These are phyloP conservation scores for Paradendryphiella salina DNA, from an alignment of 2,329 filamentous ascomycete species.

Conservation along the genomic window DNA sequence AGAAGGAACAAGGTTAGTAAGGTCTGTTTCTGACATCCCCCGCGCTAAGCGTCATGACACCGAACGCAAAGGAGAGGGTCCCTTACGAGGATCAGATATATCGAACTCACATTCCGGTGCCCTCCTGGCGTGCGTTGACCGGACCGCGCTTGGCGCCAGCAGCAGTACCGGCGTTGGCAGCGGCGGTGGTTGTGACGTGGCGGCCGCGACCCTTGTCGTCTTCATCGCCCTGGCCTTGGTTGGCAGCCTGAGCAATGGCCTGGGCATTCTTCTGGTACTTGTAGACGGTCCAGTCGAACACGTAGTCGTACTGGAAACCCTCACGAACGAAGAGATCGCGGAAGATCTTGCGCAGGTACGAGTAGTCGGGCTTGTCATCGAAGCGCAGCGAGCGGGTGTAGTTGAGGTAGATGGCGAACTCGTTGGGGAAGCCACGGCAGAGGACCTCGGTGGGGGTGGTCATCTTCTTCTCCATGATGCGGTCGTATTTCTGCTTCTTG, in stretches of 20 bases:
- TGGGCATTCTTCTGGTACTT: slow-evolving; percentile 99
- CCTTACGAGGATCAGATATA: slow-evolving; percentile 81
- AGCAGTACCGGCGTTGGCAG: slow-evolving; percentile 65
- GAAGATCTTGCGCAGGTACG: slow-evolving; percentile 99
- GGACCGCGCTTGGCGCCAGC: slow-evolving; percentile 70
- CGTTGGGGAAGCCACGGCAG: slow-evolving; percentile 98
- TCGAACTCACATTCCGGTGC: slow-evolving; percentile 95
- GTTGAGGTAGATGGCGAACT: slow-evolving; percentile 99
- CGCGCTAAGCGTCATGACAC: slow-evolving; percentile 76
- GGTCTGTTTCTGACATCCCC: slow-evolving; percentile 58
- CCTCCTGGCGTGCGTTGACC: slow-evolving; percentile 78
- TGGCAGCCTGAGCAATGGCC: slow-evolving; percentile 82
- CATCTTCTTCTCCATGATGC: slow-evolving; percentile 99
- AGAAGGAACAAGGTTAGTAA: slow-evolving; percentile 51
- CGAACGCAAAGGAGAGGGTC: slow-evolving; percentile 82
- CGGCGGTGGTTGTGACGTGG: slow-evolving; percentile 62
- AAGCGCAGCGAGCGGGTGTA: slow-evolving; percentile 98
- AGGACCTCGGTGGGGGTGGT: slow-evolving; percentile 97
- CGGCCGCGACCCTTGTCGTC: slow-evolving; percentile 72
- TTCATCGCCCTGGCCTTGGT: slow-evolving; percentile 66
- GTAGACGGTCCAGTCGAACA: slow-evolving; percentile 99
- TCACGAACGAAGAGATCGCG: slow-evolving; percentile 98
- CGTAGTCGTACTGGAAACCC: slow-evolving; percentile 99
- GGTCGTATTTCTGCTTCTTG: slow-evolving; percentile 99
- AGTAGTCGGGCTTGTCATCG: slow-evolving; percentile 99